phyloP scores from a whole-genome alignment of 192 early-diverging fungal species.

The Paraglomus brasilianum region DNA sequence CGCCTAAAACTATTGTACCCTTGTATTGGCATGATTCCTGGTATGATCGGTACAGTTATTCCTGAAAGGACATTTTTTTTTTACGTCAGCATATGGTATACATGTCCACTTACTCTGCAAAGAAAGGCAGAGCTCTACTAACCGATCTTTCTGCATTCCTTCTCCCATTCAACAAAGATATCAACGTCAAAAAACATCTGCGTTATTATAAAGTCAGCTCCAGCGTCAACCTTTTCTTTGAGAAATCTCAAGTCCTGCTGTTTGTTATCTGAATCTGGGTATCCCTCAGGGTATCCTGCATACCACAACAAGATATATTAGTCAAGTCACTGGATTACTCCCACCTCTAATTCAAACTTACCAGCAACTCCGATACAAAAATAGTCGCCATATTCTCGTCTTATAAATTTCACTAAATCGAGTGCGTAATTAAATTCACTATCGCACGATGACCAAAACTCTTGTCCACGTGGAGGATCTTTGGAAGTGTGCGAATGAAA shows the following conservation, averaged over 20 bases:
- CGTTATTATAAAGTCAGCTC: conserved; percentile 82
- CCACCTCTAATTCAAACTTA: conserved; percentile 15
- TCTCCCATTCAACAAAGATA: conserved; percentile 68
- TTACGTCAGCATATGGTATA: background rate
- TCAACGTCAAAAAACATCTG: conserved; percentile 84
- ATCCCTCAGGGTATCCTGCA: conserved; percentile 77
- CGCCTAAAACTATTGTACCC: conserved; percentile 75
- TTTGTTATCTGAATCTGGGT: conserved; percentile 62
- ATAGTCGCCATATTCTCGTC: conserved; percentile 73
- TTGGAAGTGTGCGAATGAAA: background rate
- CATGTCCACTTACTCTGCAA: background rate
- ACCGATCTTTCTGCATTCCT: conserved; percentile 59
- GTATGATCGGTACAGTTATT: conserved; percentile 64
- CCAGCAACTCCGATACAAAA: conserved; percentile 88
- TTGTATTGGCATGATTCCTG: conserved; percentile 90
- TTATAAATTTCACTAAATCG: conserved; percentile 80
- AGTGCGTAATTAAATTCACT: conserved; percentile 72
- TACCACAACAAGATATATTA: background rate
- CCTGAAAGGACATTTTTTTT: conserved; percentile 23
- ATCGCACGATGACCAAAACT: conserved; percentile 72
- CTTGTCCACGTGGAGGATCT: conserved; percentile 79
- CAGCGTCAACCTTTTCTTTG: conserved; percentile 75
- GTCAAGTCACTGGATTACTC: background rate
- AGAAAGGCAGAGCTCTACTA: background rate
- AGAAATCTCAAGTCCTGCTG: conserved; percentile 62